Evolutionary conservation across 805 yeast genomes (phyloP).

Genomic region (Yamadazyma insecticola): DNA sequence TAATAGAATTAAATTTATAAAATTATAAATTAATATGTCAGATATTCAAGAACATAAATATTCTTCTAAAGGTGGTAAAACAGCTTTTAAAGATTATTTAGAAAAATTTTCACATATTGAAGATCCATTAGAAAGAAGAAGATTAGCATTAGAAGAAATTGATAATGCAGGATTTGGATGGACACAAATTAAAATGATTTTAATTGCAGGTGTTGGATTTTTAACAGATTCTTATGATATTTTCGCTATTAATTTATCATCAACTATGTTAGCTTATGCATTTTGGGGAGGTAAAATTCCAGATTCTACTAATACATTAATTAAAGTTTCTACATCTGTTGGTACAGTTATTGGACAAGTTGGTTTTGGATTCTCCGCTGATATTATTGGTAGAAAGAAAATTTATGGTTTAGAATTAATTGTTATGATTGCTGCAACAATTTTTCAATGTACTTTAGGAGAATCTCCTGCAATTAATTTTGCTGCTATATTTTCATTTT

Average conservation of each 20-base stretch:
- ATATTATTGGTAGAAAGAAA: conserved; percentile 77
- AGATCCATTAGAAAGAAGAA: conserved; percentile 83
- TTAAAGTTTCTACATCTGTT: conserved; percentile 87
- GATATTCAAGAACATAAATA: neutral
- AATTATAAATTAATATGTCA: conserved; percentile 2
- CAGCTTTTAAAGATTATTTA: conserved; percentile 79
- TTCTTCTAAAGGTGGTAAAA: conserved; percentile 59
- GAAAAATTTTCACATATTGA: conserved; percentile 78
- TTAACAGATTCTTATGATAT: conserved; percentile 90
- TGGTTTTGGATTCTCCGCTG: conserved; percentile 80
- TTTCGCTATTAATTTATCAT: conserved; percentile 81
- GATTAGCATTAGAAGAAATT: conserved; percentile 78
- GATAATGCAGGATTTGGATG: conserved; percentile 77
- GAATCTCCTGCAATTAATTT: conserved; percentile 66
- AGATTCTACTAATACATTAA: conserved; percentile 63
- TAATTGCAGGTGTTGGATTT: conserved; percentile 91
- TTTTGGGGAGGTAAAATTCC: conserved; percentile 73
- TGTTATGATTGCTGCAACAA: conserved; percentile 74
- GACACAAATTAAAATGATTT: conserved; percentile 78
- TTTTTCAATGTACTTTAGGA: conserved; percentile 74
- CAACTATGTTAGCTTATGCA: conserved; percentile 73
- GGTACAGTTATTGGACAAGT: conserved; percentile 93
- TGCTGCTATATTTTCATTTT: conserved; percentile 67
- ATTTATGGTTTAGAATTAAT: conserved; percentile 86
- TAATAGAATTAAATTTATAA: too few species aligned